Percentiles rank a stretch among this genome's conserved stretches.
These are phyloP conservation scores for Tetrahymena malaccensis DNA, from an alignment of 73 alveolate genomes.

Conservation along the genomic window DNA sequence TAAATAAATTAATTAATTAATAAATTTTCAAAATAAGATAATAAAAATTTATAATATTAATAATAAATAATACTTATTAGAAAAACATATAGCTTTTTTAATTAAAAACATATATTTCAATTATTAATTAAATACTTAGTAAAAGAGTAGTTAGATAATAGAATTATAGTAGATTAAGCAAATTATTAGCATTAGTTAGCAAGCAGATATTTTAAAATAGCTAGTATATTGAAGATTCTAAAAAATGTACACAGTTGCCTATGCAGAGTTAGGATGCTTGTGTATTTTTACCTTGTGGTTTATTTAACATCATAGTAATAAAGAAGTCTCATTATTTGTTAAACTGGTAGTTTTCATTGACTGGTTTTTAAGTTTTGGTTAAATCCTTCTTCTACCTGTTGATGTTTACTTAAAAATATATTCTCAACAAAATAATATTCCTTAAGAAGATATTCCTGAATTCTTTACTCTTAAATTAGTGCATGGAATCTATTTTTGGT, in stretches of 20 bases:
- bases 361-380: constrained; percentile 30
- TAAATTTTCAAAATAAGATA: no score
- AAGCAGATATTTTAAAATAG: neutral
- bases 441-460: neutral
- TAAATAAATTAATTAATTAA: no score
- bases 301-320: constrained; percentile 7
- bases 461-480: neutral
- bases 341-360: constrained; percentile 8
- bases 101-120: no score
- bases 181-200: neutral
- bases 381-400: constrained; percentile 16
- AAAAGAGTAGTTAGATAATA: neutral
- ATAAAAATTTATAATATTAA: no score
- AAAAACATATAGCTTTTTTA: neutral
- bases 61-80: neutral
- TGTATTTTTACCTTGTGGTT: neutral
- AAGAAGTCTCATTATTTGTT: constrained; percentile 17
- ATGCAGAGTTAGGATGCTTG: neutral
- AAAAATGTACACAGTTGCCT: neutral
- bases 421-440: constrained; percentile 1
- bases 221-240: no score
- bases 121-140: no score
- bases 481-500: constrained; percentile 10
- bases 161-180: neutral
- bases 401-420: constrained; percentile 17